Base-by-base conservation (phyloP, 345 rosid species). In the Euphorbia lathyris region DNA sequence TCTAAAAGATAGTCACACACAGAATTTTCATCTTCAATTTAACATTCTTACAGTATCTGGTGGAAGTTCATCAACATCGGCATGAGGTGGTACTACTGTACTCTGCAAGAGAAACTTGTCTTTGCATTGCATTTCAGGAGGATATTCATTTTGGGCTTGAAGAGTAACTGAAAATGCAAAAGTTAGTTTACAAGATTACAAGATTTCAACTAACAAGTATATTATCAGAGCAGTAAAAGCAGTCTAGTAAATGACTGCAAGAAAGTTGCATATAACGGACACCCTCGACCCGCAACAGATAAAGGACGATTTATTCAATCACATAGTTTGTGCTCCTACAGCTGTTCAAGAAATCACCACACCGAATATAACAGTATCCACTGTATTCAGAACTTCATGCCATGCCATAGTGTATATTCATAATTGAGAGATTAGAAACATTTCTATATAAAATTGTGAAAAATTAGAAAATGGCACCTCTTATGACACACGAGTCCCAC, bases 81-180 rank as follows among this genome's bases (percentile, higher is more conserved):
- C 80, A 82, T 87, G 87, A 12, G 92, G 80, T 65, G 85, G 86
- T 65, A 95, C 97, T 25, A 78, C 73, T 26, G 97, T 90, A 76
- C 99, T 87, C 82, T 87, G 99, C 58, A 95, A 79, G 76, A 95
- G 95, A 85, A 95, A 95, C 71, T 92, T 95, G 82, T 95, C 99
- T 83, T 88, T 95, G 86, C 99, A 92, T 74, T 87, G 97, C 97
- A 92, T 83, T 74, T 88, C 92, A 22, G 82, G 88, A 74, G 96
- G 97, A 78, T 76, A 78, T 77, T 90, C 97, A 13, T 58, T 77
- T 67, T 90, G 97, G 13, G 97, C 96, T 86, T 95, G 99, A 68
- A 95, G 89, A 16, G 97, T 95, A 73, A 95, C 99, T 95, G 83
- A 58, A 10, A 76, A 53, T 71, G 65, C 70, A 81, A 38, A 50